Percentiles rank a stretch among this genome's conserved stretches.
Conservation (phyloP, 2,329 filamentous ascomycete species). For the Pseudofabraea citricarpa region DNA sequence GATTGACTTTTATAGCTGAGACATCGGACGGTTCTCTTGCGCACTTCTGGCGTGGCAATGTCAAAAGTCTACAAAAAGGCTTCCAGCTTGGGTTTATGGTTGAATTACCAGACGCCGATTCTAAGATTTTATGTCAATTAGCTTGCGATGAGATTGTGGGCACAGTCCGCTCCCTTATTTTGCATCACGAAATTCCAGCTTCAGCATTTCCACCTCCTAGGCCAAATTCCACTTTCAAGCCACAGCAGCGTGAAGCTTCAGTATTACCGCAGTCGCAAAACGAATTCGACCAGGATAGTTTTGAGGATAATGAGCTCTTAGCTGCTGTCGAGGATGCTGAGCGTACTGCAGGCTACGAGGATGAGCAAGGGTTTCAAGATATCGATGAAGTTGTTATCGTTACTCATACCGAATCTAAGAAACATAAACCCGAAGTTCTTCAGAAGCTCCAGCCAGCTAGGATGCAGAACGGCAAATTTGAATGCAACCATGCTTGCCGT, state of each 20-base stretch:
- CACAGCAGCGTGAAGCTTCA: background rate
- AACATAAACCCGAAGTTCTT: background rate
- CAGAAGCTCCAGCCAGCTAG: constrained; percentile 37
- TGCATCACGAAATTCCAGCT: constrained; percentile 27
- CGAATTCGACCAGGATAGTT: constrained; percentile 26
- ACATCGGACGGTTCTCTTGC: constrained; percentile 63
- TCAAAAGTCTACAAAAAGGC: constrained; percentile 57
- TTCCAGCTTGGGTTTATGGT: constrained; percentile 54
- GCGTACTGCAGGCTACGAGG: constrained; percentile 15
- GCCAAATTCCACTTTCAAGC: background rate
- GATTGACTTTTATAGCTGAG: constrained; percentile 70
- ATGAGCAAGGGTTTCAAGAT: constrained; percentile 42
- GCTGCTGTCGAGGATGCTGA: constrained; percentile 25
- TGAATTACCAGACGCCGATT: constrained; percentile 46
- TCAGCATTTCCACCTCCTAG: constrained; percentile 26
- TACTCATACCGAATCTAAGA: too few species aligned
- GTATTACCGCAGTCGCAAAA: constrained; percentile 3
- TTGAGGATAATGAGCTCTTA: constrained; percentile 39
- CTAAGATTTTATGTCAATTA: constrained; percentile 61
- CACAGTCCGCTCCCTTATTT: constrained; percentile 31
- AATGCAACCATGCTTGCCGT: constrained; percentile 66
- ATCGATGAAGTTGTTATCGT: constrained; percentile 51
- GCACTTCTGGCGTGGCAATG: constrained; percentile 63
- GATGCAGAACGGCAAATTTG: constrained; percentile 67
- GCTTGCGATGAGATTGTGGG: constrained; percentile 83